A percentile compares a stretch with the other conserved stretches of the same genome.
Conservation (phyloP, 2,329 filamentous ascomycete genomes). For the Clarireedia sp. region DNA sequence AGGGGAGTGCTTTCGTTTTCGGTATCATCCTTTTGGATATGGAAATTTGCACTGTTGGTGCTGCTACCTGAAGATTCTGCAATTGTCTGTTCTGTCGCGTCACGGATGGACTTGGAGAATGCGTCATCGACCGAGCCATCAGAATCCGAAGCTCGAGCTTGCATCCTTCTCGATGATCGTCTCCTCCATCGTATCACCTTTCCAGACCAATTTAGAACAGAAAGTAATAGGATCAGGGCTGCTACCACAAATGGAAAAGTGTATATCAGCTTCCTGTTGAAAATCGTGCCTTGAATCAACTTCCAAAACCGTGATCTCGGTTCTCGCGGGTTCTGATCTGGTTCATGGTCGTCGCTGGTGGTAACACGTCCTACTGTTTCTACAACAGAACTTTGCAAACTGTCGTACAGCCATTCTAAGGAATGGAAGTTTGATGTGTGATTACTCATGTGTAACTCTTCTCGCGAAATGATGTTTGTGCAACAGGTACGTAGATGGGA, state of each 20-base stretch:
- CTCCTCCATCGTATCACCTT: slow-evolving; percentile 18
- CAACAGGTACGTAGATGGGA: background rate
- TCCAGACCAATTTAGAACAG: slow-evolving; percentile 19
- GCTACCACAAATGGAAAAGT: slow-evolving; percentile 1
- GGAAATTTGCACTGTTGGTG: slow-evolving; percentile 17
- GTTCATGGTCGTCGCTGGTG: background rate
- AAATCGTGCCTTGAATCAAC: slow-evolving; percentile 1
- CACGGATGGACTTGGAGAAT: slow-evolving; percentile 8
- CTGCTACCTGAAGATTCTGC: slow-evolving; percentile 22
- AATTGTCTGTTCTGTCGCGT: slow-evolving; percentile 10
- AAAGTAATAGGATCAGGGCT: slow-evolving; percentile 5
- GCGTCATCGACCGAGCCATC: slow-evolving; percentile 11
- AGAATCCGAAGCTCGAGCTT: background rate
- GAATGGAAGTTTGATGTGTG: background rate
- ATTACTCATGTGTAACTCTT: slow-evolving; percentile 1
- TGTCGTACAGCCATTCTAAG: background rate
- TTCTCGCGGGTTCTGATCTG: background rate
- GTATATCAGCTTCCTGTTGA: background rate
- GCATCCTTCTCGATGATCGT: slow-evolving; percentile 9
- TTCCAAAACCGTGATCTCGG: background rate
- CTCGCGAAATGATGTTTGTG: background rate
- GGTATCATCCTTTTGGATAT: slow-evolving; percentile 10
- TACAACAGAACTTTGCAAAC: background rate
- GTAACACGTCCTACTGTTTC: background rate
- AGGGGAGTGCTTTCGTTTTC: slow-evolving; percentile 22